These are phyloP conservation scores for Chlorella sp. DNA, from an alignment of 139 green algal genomes.

Conservation along the genomic window DNA sequence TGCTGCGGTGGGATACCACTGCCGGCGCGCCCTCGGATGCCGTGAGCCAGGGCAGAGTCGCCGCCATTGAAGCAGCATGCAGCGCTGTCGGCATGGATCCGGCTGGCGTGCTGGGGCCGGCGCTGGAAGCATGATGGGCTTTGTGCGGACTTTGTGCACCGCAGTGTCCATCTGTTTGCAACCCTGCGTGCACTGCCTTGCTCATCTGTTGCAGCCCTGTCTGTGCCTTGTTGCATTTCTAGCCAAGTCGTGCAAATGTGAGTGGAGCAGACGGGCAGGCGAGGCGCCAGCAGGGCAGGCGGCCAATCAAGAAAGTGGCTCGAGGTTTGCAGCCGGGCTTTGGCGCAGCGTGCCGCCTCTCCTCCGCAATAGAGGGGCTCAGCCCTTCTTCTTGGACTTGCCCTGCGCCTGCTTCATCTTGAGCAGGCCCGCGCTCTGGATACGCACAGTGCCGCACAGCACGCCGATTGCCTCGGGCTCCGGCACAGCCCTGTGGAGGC, in stretches of 20 bases:
- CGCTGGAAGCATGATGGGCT: conserved; percentile 3
- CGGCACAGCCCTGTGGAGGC: conserved; percentile 59
- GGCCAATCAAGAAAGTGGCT: no score
- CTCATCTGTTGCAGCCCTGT: no score
- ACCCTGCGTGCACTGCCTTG: no score
- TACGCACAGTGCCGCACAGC: conserved; percentile 90
- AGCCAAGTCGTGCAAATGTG: no score
- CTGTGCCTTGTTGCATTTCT: no score
- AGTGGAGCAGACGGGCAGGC: no score
- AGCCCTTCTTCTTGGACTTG: conserved; percentile 37
- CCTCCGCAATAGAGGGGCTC: no score
- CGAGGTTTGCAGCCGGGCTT: no score
- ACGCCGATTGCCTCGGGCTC: conserved; percentile 87
- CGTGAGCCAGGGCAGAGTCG: neutral
- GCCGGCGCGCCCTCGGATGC: conserved; percentile 21
- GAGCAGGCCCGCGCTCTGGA: conserved; percentile 86
- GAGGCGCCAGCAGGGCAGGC: no score
- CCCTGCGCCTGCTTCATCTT: conserved; percentile 73
- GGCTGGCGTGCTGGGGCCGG: neutral
- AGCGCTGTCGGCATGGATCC: neutral
- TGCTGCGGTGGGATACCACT: conserved; percentile 34
- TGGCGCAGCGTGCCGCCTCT: no score
- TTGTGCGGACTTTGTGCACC: no score
- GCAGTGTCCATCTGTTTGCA: no score
- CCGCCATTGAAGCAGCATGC: conserved; percentile 6